A percentile compares a stretch with the other conserved stretches of the same genome.
Conservation (phyloP, 441 rosid genomes). For the Monsonia emarginata region DNA sequence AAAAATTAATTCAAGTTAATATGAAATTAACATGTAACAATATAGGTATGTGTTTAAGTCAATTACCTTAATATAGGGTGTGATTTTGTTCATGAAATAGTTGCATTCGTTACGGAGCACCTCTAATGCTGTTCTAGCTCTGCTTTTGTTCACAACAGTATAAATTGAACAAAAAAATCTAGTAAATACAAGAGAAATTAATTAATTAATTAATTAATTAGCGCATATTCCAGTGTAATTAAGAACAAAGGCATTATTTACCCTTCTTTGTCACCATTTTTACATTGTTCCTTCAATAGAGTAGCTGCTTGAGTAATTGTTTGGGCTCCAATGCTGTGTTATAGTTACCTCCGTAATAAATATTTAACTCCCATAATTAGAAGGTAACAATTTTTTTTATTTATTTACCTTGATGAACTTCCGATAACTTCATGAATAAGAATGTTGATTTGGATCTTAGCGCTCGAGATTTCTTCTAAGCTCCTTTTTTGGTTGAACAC, state of each 20-base stretch:
- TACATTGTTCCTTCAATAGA: not conserved
- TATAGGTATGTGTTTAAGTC: not conserved
- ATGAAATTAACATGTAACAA: not conserved
- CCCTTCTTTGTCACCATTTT: not conserved
- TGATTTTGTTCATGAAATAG: not conserved
- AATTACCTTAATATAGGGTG: slow-evolving; percentile 3
- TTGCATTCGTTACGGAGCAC: not conserved
- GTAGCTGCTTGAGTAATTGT: not conserved
- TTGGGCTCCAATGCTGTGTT: not conserved
- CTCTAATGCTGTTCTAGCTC: not conserved
- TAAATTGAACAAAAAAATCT: no score
- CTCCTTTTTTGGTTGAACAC: slow-evolving; percentile 1
- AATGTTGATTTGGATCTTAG: not conserved
- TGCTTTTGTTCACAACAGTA: not conserved
- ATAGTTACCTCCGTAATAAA: no score
- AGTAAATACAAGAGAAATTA: no score
- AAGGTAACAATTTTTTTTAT: not conserved
- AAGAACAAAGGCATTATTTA: not conserved
- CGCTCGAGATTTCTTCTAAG: not conserved
- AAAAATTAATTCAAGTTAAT: not conserved
- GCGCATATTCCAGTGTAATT: no score
- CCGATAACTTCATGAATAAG: not conserved
- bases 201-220: no score
- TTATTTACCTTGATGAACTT: not conserved
- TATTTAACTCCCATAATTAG: not conserved